Conservation (phyloP, 345 rosid species). For the Arabidopsis arenosa region DNA sequence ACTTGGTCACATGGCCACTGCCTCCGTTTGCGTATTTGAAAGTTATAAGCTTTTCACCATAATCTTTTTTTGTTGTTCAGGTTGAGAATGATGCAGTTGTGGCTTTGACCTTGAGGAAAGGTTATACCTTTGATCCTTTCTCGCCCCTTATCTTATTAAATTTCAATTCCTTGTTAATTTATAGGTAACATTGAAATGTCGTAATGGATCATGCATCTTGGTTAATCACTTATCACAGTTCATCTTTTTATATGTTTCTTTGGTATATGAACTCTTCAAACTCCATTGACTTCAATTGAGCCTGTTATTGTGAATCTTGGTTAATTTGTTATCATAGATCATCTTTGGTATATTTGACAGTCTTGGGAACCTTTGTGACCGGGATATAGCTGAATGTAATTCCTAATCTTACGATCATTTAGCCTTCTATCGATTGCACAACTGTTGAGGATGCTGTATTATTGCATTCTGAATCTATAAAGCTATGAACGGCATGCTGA, state of each 20-base stretch:
- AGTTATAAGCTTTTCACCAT: constrained; percentile 16
- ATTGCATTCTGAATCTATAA: constrained; percentile 9
- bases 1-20: background rate
- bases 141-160: constrained; percentile 3
- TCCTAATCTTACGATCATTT: background rate
- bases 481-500: constrained; percentile 17
- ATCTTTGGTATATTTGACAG: too few relatives aligned
- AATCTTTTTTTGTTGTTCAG: constrained; percentile 51
- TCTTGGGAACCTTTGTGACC: background rate
- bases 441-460: background rate
- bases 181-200: background rate
- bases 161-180: constrained; percentile 8
- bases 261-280: constrained; percentile 18
- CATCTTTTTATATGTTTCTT: constrained; percentile 4
- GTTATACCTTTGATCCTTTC: constrained; percentile 47
- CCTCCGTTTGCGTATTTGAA: background rate
- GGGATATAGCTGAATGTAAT: constrained; percentile 28
- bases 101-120: constrained; percentile 89
- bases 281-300: background rate
- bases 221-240: constrained; percentile 8
- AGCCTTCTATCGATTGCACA: constrained; percentile 1
- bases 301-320: too few relatives aligned
- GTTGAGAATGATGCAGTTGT: constrained; percentile 96
- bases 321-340: too few relatives aligned
- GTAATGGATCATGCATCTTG: constrained; percentile 17